Base-by-base conservation (phyloP, 2,329 filamentous ascomycete species). In the Monosporascus cannonballus region DNA sequence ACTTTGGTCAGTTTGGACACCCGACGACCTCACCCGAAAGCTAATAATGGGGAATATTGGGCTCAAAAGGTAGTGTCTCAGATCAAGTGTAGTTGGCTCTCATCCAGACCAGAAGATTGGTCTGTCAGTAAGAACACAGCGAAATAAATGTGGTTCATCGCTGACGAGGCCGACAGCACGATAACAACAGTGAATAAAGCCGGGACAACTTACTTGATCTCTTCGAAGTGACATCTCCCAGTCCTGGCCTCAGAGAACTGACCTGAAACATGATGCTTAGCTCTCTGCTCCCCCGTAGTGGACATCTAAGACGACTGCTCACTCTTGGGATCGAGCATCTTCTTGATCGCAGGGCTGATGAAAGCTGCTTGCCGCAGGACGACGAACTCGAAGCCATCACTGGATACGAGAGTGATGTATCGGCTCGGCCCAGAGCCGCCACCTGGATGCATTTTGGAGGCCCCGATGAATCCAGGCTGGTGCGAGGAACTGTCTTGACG, bases 401-500 rank as follows among this genome's bases (percentile, higher is more conserved):
- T 79, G 1, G 87, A 90, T 42, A 91, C 78, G 50, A 93, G 81
- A 5, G 89, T 92, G 59, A 92, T 80, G 69, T 90, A 92, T 64
- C 89, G 84, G 70, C 79, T 82, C 8, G 41, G 51, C 17, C 37
- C 49, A 2, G 48, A 37, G 27, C 48, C 50, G 27, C 46, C 50
- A 49, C 59, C 55, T 30, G 53, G 49, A 44, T 58, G 56, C 62
- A 66, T 67, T 24, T 59, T 60, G 50, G 54, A 48, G 22, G 34
- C 30, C 49, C 18, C 47, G 48, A 48, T 48, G 27, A 51, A 42
- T 7, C 44, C 38, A 22, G 46, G 20, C 48, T 52, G 48, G 24
- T 20, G 52, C 59, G 53, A 49, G 55, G 52, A 36, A 48, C 46
- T 49, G 48, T 44, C 49, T 49, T 52, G 47, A 53, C 25, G 15